Evolutionary conservation across 2,329 filamentous ascomycete genomes (phyloP).

Genomic region (Purpureocillium takamizusanense): DNA sequence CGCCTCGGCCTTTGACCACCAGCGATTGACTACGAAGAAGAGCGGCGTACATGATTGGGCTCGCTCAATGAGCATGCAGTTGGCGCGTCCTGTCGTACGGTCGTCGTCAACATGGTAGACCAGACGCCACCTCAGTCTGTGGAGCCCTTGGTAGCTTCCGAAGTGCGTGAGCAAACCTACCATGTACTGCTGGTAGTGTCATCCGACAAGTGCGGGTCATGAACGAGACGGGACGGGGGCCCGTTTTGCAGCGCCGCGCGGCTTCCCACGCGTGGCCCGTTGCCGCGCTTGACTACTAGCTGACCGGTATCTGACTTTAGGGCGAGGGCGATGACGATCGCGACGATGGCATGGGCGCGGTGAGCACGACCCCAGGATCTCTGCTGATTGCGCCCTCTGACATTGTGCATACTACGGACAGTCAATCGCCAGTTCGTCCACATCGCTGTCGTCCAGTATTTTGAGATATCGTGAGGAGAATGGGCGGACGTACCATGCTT

Average conservation of each 20-base stretch:
- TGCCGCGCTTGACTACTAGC: too few relatives aligned
- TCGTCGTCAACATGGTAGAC: background rate
- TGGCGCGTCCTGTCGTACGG: background rate
- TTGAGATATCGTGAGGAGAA: slow-evolving; percentile 25
- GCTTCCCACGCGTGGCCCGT: too few relatives aligned
- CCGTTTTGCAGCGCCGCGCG: too few relatives aligned
- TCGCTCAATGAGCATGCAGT: background rate
- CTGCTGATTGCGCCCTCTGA: too few relatives aligned
- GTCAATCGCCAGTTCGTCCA: slow-evolving; percentile 7
- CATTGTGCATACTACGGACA: background rate
- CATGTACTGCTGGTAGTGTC: too few relatives aligned
- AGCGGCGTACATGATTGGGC: too few relatives aligned
- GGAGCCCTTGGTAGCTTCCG: slow-evolving; percentile 4
- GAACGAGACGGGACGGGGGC: too few relatives aligned
- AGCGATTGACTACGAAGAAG: too few relatives aligned
- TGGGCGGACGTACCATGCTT: slow-evolving; percentile 28
- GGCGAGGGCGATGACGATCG: background rate
- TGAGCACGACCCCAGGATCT: background rate
- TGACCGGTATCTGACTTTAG: too few relatives aligned
- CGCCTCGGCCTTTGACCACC: too few relatives aligned
- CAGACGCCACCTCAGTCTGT: background rate
- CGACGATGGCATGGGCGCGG: slow-evolving; percentile 4
- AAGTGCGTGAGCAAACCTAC: too few relatives aligned
- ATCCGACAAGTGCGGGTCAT: too few relatives aligned
- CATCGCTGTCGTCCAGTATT: slow-evolving; percentile 26